Evolutionary conservation across 805 yeast genomes (phyloP).

Genomic region (Candida morakotiae): DNA sequence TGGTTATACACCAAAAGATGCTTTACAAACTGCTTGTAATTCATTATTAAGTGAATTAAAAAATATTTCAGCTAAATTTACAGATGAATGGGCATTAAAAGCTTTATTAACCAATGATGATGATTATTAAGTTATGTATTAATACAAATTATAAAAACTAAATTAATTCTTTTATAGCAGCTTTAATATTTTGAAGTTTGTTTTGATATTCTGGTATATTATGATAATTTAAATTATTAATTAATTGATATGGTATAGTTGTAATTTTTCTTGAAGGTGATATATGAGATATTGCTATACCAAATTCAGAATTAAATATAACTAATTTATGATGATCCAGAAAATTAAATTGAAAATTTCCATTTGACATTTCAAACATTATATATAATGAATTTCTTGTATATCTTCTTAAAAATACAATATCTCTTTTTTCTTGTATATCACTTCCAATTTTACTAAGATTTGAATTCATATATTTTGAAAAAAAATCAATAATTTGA

Average conservation of each 20-base stretch:
- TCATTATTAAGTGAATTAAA: slow-evolving; percentile 76
- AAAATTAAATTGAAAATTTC: slow-evolving; percentile 90
- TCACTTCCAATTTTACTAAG: slow-evolving; percentile 70
- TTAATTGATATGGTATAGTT: slow-evolving; percentile 44
- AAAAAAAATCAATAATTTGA: slow-evolving; percentile 83
- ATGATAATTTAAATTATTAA: slow-evolving; percentile 21
- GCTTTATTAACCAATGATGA: slow-evolving; percentile 51
- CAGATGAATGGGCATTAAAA: slow-evolving; percentile 90
- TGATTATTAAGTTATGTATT: slow-evolving; percentile 8
- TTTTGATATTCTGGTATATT: slow-evolving; percentile 39
- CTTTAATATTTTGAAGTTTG: slow-evolving; percentile 49
- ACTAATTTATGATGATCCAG: slow-evolving; percentile 91
- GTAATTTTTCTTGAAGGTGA: slow-evolving; percentile 72
- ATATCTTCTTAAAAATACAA: slow-evolving; percentile 76
- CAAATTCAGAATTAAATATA: slow-evolving; percentile 58
- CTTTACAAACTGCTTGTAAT: slow-evolving; percentile 86
- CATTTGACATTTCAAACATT: slow-evolving; percentile 91
- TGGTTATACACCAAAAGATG: slow-evolving; percentile 87
- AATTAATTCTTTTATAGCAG: slow-evolving; percentile 50
- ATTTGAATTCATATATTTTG: slow-evolving; percentile 88
- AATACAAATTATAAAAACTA: slow-evolving; percentile 5
- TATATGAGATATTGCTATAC: slow-evolving; percentile 73
- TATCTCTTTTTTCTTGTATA: slow-evolving; percentile 57
- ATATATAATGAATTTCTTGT: slow-evolving; percentile 75
- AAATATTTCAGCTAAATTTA: slow-evolving; percentile 70